Evolutionary conservation across 306 rosid genomes (phyloP).

Genomic region (Cucumis melo): DNA sequence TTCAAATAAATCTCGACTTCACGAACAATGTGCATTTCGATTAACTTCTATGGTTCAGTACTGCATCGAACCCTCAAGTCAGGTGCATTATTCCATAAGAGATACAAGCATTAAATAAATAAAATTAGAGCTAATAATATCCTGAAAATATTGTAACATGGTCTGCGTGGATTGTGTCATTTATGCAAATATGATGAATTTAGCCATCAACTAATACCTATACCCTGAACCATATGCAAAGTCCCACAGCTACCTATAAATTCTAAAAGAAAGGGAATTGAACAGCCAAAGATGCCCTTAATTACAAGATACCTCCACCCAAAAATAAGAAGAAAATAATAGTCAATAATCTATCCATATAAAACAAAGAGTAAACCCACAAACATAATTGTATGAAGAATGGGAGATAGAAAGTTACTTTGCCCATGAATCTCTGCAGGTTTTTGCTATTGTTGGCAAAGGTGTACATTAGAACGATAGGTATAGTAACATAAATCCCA

Average conservation of each 20-base stretch:
- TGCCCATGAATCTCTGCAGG: slow-evolving; percentile 69
- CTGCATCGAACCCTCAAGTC: neutral
- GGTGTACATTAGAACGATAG: slow-evolving; percentile 62
- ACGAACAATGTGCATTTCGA: neutral
- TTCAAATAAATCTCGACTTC: neutral
- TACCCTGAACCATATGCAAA: too few species aligned
- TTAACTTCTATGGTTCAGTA: neutral
- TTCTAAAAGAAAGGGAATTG: neutral
- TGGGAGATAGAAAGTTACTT: slow-evolving; percentile 20
- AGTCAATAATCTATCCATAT: neutral
- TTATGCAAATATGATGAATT: too few species aligned
- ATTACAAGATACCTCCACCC: neutral
- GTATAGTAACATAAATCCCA: slow-evolving; percentile 57
- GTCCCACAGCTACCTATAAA: neutral
- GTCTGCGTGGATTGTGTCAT: neutral
- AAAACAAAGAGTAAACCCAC: neutral
- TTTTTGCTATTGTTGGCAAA: slow-evolving; percentile 59
- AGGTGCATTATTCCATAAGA: neutral
- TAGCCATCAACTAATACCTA: too few species aligned
- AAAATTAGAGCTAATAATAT: neutral
- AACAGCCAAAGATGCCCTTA: neutral
- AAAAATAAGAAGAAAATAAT: neutral
- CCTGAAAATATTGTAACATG: neutral
- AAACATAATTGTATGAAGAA: neutral
- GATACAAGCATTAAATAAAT: neutral